These are phyloP conservation scores for Amorphotheca resinae DNA, from an alignment of 495 filamentous ascomycete genomes.

Conservation along the genomic window DNA sequence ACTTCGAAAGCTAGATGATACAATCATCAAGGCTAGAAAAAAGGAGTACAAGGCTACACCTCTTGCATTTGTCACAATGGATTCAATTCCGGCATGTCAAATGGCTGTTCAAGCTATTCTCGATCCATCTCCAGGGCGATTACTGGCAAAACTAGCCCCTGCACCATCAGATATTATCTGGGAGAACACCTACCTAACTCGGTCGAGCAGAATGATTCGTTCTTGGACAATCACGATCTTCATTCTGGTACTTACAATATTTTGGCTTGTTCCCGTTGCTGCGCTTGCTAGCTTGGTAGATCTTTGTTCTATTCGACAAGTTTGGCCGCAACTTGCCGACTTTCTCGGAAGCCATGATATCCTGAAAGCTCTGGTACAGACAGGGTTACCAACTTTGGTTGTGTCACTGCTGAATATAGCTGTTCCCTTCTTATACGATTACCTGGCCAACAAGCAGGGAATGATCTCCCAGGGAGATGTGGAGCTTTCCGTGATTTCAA, in stretches of 20 bases:
- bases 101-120: constrained; percentile 91
- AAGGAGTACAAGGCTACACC: constrained; percentile 70
- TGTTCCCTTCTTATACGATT: constrained; percentile 92
- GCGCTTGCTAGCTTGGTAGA: constrained; percentile 67
- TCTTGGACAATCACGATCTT: constrained; percentile 74
- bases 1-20: constrained; percentile 67
- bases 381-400: constrained; percentile 72
- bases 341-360: constrained; percentile 53
- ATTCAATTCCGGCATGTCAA: constrained; percentile 82
- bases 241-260: constrained; percentile 67
- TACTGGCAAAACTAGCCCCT: constrained; percentile 78
- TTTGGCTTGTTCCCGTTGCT: constrained; percentile 83
- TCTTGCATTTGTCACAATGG: constrained; percentile 92
- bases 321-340: constrained; percentile 59
- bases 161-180: constrained; percentile 83
- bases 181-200: constrained; percentile 83
- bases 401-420: constrained; percentile 77
- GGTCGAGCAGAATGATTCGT: constrained; percentile 54
- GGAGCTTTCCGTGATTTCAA: constrained; percentile 90
- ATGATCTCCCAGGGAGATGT: constrained; percentile 91
- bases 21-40: constrained; percentile 54
- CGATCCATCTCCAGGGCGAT: constrained; percentile 71
- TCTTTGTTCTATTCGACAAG: constrained; percentile 58
- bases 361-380: constrained; percentile 65
- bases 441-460: constrained; percentile 78